Evolutionary conservation across 176 grass and related monocot species (phyloP).

Genomic region (Tillandsia fasciculata): DNA sequence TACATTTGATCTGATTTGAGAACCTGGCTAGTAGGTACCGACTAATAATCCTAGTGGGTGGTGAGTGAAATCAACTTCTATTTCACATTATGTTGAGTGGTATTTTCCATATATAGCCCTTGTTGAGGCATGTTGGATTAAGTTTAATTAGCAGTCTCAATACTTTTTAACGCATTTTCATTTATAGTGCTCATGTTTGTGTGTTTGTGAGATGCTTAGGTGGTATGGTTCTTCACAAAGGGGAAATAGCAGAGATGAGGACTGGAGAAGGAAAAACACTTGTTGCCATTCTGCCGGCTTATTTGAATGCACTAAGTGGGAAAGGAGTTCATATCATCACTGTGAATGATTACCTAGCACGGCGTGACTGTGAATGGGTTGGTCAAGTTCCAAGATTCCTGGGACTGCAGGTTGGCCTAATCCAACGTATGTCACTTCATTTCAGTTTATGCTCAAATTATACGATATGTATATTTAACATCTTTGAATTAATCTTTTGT

Average conservation of each 20-base stretch:
- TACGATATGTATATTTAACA: neutral
- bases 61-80: too few relatives aligned
- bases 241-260: conserved; percentile 96
- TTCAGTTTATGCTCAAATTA: conserved; percentile 14
- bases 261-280: conserved; percentile 99
- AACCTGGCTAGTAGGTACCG: too few relatives aligned
- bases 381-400: conserved; percentile 95
- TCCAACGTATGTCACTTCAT: conserved; percentile 90
- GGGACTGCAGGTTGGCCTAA: conserved; percentile 93
- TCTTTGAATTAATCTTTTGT: neutral
- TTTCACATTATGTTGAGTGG: too few relatives aligned
- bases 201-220: conserved; percentile 26
- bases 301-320: conserved; percentile 85
- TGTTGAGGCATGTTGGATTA: too few relatives aligned
- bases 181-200: neutral
- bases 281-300: conserved; percentile 86
- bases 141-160: too few relatives aligned
- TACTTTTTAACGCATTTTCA: neutral
- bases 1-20: too few relatives aligned
- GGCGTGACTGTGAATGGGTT: conserved; percentile 98
- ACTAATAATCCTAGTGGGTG: too few relatives aligned
- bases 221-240: conserved; percentile 96
- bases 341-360: conserved; percentile 96
- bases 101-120: too few relatives aligned
- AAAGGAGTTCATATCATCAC: conserved; percentile 96